Evolutionary conservation across 1,284 basidiomycete genomes (phyloP).

Genomic region (Puccinia hordei): DNA sequence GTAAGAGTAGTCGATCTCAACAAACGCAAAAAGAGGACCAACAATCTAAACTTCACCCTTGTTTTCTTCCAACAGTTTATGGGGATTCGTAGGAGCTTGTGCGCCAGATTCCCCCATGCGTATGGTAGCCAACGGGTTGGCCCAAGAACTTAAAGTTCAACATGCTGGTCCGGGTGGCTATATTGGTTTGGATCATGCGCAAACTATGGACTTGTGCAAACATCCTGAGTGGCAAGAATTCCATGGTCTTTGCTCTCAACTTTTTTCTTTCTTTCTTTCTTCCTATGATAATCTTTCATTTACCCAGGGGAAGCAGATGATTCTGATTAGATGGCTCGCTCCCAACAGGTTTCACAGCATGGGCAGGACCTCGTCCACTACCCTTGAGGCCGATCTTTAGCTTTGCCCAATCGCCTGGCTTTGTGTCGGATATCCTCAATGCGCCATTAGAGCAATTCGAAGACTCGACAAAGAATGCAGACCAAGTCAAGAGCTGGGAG

Average conservation of each 20-base stretch:
- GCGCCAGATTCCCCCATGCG: constrained; percentile 56
- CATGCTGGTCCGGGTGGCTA: constrained; percentile 55
- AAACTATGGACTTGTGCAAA: constrained; percentile 63
- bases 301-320: too few relatives aligned
- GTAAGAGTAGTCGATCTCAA: constrained; percentile 31
- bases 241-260: constrained; percentile 34
- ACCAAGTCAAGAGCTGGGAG: constrained; percentile 54
- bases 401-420: constrained; percentile 41
- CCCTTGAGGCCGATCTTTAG: constrained; percentile 40
- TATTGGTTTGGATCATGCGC: constrained; percentile 59
- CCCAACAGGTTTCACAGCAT: constrained; percentile 43
- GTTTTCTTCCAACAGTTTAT: too few relatives aligned
- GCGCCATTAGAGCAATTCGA: constrained; percentile 45
- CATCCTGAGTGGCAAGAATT: constrained; percentile 58
- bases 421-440: constrained; percentile 40
- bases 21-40: neutral
- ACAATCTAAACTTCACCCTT: too few relatives aligned
- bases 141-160: constrained; percentile 58
- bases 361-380: constrained; percentile 39
- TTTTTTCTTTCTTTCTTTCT: too few relatives aligned
- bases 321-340: too few relatives aligned
- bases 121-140: constrained; percentile 53
- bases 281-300: too few relatives aligned
- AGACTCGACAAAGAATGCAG: constrained; percentile 24
- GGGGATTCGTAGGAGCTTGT: constrained; percentile 57